Percentiles rank a stretch among this genome's conserved stretches.
These are phyloP conservation scores for Gnomoniopsis smithogilvyi DNA, from an alignment of 2,329 filamentous ascomycete species.

Conservation along the genomic window DNA sequence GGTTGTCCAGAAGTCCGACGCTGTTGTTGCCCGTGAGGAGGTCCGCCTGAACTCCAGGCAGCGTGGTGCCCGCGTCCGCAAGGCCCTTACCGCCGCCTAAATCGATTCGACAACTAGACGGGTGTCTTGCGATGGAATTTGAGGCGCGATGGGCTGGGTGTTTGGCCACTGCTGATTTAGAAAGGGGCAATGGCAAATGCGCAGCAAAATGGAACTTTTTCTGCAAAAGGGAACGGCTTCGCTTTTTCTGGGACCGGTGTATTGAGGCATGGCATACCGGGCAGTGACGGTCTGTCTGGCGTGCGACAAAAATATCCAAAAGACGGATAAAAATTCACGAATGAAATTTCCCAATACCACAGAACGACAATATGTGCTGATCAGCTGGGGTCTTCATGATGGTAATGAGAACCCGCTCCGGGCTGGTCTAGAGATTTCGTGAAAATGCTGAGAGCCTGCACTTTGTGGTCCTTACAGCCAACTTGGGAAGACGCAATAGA, in stretches of 20 bases:
- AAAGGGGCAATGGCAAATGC: slow-evolving; percentile 5
- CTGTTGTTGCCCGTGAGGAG: slow-evolving; percentile 59
- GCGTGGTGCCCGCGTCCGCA: slow-evolving; percentile 68
- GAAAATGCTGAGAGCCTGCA: neutral
- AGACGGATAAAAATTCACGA: slow-evolving; percentile 20
- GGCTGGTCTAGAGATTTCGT: neutral
- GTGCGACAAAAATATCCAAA: slow-evolving; percentile 18
- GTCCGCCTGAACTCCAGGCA: slow-evolving; percentile 82
- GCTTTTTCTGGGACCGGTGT: slow-evolving; percentile 21
- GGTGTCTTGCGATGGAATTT: slow-evolving; percentile 18
- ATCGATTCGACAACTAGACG: slow-evolving; percentile 15
- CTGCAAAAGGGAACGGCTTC: slow-evolving; percentile 19
- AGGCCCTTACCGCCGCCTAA: slow-evolving; percentile 65
- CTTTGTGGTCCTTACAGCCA: neutral
- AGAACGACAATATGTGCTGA: slow-evolving; percentile 1
- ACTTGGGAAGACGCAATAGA: slow-evolving; percentile 5
- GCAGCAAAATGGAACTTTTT: slow-evolving; percentile 15
- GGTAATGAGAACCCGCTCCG: neutral
- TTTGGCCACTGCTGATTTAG: slow-evolving; percentile 12
- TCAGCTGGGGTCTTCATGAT: neutral
- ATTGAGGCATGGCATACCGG: slow-evolving; percentile 21
- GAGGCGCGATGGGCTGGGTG: slow-evolving; percentile 35
- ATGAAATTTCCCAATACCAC: slow-evolving; percentile 18
- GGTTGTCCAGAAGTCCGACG: slow-evolving; percentile 84
- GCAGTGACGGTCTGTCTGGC: slow-evolving; percentile 19